A percentile compares a stretch with the other conserved stretches of the same genome.
These are phyloP conservation scores for Sporothrix sp. DNA, from an alignment of 2,329 filamentous ascomycete genomes.

Conservation along the genomic window DNA sequence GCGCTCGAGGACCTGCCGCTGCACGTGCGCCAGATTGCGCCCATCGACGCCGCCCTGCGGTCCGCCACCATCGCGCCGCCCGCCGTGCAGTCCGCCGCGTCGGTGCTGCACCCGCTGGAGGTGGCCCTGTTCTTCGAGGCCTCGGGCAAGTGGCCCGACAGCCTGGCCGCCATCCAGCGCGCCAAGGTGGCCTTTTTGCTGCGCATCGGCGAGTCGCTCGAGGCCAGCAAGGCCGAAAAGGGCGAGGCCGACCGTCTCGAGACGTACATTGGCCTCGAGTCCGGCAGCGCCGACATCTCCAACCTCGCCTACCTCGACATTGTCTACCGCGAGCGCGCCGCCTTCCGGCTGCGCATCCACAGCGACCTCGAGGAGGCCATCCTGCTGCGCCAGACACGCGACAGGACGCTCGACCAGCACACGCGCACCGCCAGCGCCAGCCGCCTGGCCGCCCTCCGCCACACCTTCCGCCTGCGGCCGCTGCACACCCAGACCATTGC, in stretches of 20 bases:
- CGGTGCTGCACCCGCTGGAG: conserved; percentile 51
- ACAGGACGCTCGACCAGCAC: conserved; percentile 56
- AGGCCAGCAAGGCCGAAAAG: conserved; percentile 37
- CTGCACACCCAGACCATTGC: conserved; percentile 74
- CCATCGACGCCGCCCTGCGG: conserved; percentile 62
- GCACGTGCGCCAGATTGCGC: conserved; percentile 70
- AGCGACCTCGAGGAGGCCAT: conserved; percentile 79
- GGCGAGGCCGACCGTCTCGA: conserved; percentile 38
- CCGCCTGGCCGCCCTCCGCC: conserved; percentile 61
- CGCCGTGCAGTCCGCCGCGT: conserved; percentile 34
- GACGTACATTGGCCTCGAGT: conserved; percentile 72
- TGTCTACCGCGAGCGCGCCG: conserved; percentile 58
- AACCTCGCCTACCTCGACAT: conserved; percentile 81
- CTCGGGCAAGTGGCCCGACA: conserved; percentile 88
- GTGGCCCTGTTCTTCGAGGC: conserved; percentile 86
- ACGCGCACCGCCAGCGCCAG: conserved; percentile 59
- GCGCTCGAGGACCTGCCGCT: conserved; percentile 74
- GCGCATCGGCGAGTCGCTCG: conserved; percentile 61
- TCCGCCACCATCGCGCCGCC: conserved; percentile 57
- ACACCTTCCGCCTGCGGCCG: conserved; percentile 61
- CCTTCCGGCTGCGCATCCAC: conserved; percentile 79
- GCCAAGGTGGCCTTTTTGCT: conserved; percentile 88
- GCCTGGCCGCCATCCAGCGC: conserved; percentile 80
- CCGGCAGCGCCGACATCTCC: conserved; percentile 53
- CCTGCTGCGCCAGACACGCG: conserved; percentile 67